Base-by-base conservation (phyloP, 2,329 filamentous ascomycete genomes). In the Pseudogymnoascus sp. region DNA sequence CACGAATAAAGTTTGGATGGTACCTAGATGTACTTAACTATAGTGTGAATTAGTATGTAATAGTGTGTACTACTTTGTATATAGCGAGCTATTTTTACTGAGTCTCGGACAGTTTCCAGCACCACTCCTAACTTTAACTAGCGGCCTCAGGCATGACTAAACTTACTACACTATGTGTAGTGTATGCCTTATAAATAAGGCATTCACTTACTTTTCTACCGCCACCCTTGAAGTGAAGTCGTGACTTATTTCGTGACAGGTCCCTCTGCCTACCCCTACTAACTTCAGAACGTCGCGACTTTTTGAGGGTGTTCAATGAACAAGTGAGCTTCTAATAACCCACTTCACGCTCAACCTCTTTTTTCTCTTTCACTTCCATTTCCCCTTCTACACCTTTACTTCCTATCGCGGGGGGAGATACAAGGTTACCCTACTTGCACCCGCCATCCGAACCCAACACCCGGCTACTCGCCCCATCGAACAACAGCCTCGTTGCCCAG, bases 401-500 rank as follows among this genome's bases (percentile, higher is more conserved):
- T 48, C 41, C 43, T 48, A 16, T 48, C 43, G 43, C 43, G 43
- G 43, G 19, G 43, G 43, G 25, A 48, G 43, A 48, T 23, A 14
- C 21, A 23, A 14, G 43, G 43, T 48, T 23, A 23, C 43, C 5
- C 19, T 23, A 23, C 43, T 48, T 14, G 13, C 21, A 23, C 21
- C 43, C 43, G 19, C 21, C 43, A 48, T 48, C 43, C 43, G 11
- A 23, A 48, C 43, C 11, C 43, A 48, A 43, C 19, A 48, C 43
- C 43, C 19, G 43, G 21, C 43, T 7, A 48, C 43, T 23, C 43
- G 43, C 43, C 34, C 34, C 21, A 48, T 48, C 43, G 19, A 48
- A 48, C 43, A 23, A 48, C 43, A 48, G 43, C 43, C 43, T 48
- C 43, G 43, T 37, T 37, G 54, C 54, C 54, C 54, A 83, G 73